phyloP scores from a whole-genome alignment of 2,329 filamentous ascomycete genomes.

The Huntiella savannae region DNA sequence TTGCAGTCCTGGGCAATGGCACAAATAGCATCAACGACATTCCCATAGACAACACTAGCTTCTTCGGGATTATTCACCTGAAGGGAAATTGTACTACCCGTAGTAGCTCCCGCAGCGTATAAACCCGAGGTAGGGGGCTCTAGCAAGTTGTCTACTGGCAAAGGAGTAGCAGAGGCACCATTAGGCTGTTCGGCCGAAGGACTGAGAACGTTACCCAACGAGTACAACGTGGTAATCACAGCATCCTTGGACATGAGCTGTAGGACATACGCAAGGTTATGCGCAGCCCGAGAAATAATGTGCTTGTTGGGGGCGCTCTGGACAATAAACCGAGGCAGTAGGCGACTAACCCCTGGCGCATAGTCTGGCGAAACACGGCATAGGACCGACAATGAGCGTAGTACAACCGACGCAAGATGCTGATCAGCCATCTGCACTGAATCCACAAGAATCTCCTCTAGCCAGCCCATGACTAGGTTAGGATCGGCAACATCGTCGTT shows the following conservation, averaged over 20 bases:
- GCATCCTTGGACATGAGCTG: conserved; percentile 75
- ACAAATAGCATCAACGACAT: conserved; percentile 89
- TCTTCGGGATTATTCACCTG: conserved; percentile 61
- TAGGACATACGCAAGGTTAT: conserved; percentile 64
- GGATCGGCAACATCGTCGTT: conserved; percentile 66
- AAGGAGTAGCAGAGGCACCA: conserved; percentile 19
- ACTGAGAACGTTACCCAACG: conserved; percentile 85
- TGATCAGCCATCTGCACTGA: conserved; percentile 65
- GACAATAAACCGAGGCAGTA: conserved; percentile 73
- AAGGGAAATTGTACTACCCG: conserved; percentile 64
- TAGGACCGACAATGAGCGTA: conserved; percentile 67
- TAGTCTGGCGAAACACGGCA: conserved; percentile 55
- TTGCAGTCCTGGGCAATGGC: conserved; percentile 65
- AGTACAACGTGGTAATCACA: conserved; percentile 87
- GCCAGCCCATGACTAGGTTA: conserved; percentile 64
- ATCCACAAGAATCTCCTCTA: conserved; percentile 67
- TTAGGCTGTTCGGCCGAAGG: conserved; percentile 42
- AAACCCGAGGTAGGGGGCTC: conserved; percentile 23
- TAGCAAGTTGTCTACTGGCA: conserved; percentile 6
- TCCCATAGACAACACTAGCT: conserved; percentile 55
- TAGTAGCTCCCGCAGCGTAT: conserved; percentile 37
- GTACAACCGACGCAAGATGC: conserved; percentile 53
- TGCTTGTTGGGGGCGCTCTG: conserved; percentile 53
- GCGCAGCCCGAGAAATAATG: conserved; percentile 61
- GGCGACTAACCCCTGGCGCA: conserved; percentile 56